Percentiles rank a stretch among this genome's conserved stretches.
Conservation (phyloP, 176 grass and related monocot genomes). For the Tillandsia fasciculata region DNA sequence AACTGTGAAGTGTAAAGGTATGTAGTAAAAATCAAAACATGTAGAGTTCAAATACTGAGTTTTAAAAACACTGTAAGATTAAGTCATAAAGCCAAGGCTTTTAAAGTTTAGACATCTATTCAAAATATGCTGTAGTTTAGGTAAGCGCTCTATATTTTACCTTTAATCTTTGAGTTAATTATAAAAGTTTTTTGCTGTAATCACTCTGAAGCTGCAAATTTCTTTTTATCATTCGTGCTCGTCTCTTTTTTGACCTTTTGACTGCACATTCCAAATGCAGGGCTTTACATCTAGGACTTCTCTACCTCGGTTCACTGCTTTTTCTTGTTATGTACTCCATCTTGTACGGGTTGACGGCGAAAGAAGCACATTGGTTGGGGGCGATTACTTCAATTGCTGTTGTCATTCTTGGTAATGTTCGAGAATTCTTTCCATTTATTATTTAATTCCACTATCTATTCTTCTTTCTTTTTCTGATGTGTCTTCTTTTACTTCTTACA, state of each 20-base stretch:
- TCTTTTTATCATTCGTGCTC: slow-evolving; percentile 20
- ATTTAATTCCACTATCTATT: slow-evolving; percentile 1
- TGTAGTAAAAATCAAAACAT: no score
- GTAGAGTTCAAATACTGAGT: no score
- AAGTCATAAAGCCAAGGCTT: no score
- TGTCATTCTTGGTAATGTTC: slow-evolving; percentile 72
- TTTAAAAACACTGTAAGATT: no score
- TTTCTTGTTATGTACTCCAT: slow-evolving; percentile 80
- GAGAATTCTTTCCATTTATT: slow-evolving; percentile 15
- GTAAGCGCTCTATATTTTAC: background rate
- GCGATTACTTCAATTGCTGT: slow-evolving; percentile 89
- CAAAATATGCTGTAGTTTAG: no score
- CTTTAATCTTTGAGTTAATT: background rate
- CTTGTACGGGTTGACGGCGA: slow-evolving; percentile 83
- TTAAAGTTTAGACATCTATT: no score
- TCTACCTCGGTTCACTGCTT: slow-evolving; percentile 68
- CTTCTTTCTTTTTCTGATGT: slow-evolving; percentile 20
- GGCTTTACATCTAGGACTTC: slow-evolving; percentile 74
- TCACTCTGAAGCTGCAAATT: background rate
- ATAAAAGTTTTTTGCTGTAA: background rate
- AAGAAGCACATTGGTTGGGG: slow-evolving; percentile 87
- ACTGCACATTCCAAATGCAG: slow-evolving; percentile 36
- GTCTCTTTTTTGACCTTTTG: slow-evolving; percentile 24
- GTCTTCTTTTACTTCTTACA: slow-evolving; percentile 36
- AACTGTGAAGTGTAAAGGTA: no score